These are phyloP conservation scores for Curvularia spicifera DNA, from an alignment of 2,329 filamentous ascomycete genomes.

Conservation along the genomic window DNA sequence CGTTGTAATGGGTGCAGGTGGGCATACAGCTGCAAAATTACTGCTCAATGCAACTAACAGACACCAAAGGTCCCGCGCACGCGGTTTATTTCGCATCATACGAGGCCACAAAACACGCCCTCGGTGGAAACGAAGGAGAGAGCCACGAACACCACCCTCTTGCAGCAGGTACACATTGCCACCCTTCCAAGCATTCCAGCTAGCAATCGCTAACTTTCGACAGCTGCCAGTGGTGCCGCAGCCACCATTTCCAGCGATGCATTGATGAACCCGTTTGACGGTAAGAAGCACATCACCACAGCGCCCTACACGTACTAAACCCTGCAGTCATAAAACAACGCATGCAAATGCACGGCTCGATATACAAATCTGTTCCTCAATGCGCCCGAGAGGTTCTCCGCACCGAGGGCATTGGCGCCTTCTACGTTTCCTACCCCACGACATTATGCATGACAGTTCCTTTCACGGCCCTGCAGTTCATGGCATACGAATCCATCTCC, in stretches of 20 bases:
- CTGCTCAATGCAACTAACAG: conserved; percentile 32
- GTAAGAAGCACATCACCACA: conserved; percentile 58
- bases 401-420: conserved; percentile 85
- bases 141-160: conserved; percentile 90
- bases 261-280: conserved; percentile 99
- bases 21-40: conserved; percentile 24
- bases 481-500: conserved; percentile 95
- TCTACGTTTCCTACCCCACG: conserved; percentile 98
- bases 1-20: conserved; percentile 92
- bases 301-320: conserved; percentile 25
- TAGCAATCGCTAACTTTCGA: conserved; percentile 45
- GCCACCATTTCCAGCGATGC: conserved; percentile 98
- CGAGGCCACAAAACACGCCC: conserved; percentile 93
- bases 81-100: conserved; percentile 99
- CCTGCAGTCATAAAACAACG: conserved; percentile 92
- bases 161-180: conserved; percentile 73
- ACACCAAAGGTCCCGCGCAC: conserved; percentile 81
- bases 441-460: conserved; percentile 98
- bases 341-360: conserved; percentile 98
- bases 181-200: background rate
- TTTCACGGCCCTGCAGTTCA: conserved; percentile 95
- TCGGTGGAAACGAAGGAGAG: conserved; percentile 87
- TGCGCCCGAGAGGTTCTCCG: conserved; percentile 89
- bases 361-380: conserved; percentile 83
- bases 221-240: conserved; percentile 89